Base-by-base conservation (phyloP, 108 stramenopile genomes). In the Schizochytrium sp. region DNA sequence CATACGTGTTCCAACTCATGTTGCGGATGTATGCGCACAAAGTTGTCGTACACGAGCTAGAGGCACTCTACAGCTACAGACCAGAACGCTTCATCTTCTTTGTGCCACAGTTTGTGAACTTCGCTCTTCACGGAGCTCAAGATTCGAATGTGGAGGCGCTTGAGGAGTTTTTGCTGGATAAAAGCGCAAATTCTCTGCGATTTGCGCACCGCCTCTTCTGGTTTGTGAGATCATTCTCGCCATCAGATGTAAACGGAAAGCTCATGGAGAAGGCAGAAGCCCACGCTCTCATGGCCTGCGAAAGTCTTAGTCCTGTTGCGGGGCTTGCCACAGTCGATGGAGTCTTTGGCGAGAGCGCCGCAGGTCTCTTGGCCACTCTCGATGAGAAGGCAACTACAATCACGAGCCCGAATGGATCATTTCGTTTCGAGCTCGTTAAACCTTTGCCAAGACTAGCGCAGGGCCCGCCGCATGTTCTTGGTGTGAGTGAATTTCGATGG, bases 31-130 rank as follows among this genome's bases (percentile, higher is more conserved):
- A 64, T 28, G 88, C 88, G 3, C 60, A 88, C 45, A 46, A 46
- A 49, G 60, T 47, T n/a, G 88, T 88, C 47, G n/a, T 88, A 12
- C 61, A 41, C 46, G 61, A 61, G 46, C 45, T 88, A 0, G n/a
- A 60, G 61, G 61, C 61, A 13, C 76, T 83, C 50, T 83, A 83
- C 76, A 49, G 53, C 50, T 50, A 83, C 1, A 47, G 53, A 7
- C 76, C 76, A n/a, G 76, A 83, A 28, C 47, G 53, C 50, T 83
- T 83, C 53, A 83, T 83, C 3, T 83, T 83, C 76, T 83, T 83
- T 3, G 76, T 83, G 47, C 76, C 76, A 5, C 76, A 83, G 3
- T 83, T 83, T 42, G 76, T 83, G 28, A 55, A 49, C 47, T 83
- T 83, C 55, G 76, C 76, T 5, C 53, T 83, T n/a, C 76, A 83